Evolutionary conservation across 106 monocot genomes (phyloP).

Genomic region (Iris macrosiphon): DNA sequence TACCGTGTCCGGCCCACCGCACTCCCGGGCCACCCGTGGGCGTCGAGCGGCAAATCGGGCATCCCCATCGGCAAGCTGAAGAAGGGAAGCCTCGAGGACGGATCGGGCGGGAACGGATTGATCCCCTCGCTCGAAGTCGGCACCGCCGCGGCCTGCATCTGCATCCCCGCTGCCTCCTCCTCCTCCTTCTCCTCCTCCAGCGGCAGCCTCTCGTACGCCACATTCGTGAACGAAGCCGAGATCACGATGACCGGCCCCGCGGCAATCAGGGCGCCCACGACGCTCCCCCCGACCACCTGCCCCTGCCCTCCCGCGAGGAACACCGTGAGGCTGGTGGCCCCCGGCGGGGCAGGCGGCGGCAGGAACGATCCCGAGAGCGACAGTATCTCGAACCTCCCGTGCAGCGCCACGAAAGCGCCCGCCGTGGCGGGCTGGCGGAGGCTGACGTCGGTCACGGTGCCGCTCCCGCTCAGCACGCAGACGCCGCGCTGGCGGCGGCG

Average conservation of each 20-base stretch:
- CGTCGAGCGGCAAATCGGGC: not conserved
- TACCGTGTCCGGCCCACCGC: not conserved
- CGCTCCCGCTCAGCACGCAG: slow-evolving; percentile 17
- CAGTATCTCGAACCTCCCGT: slow-evolving; percentile 13
- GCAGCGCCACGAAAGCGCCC: slow-evolving; percentile 5
- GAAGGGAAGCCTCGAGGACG: not conserved
- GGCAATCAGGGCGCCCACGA: slow-evolving; percentile 7
- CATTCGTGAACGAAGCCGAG: slow-evolving; percentile 11
- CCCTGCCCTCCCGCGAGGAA: slow-evolving; percentile 14
- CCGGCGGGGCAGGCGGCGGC: slow-evolving; percentile 15
- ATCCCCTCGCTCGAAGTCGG: not conserved
- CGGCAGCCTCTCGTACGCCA: slow-evolving; percentile 14
- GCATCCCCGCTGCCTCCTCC: not conserved
- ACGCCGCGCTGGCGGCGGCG: slow-evolving; percentile 15
- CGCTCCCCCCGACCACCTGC: slow-evolving; percentile 13
- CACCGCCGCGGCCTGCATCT: not conserved
- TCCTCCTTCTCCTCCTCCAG: slow-evolving; percentile 1
- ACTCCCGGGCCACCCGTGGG: not conserved
- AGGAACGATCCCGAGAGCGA: slow-evolving; percentile 16
- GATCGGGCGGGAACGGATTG: not conserved
- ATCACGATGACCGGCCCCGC: slow-evolving; percentile 15
- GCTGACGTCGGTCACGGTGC: slow-evolving; percentile 11
- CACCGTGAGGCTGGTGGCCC: slow-evolving; percentile 6
- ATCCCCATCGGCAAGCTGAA: not conserved
- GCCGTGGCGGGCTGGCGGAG: slow-evolving; percentile 9